These are phyloP conservation scores for Cadophora gregata DNA, from an alignment of 2,329 filamentous ascomycete species.

Conservation along the genomic window DNA sequence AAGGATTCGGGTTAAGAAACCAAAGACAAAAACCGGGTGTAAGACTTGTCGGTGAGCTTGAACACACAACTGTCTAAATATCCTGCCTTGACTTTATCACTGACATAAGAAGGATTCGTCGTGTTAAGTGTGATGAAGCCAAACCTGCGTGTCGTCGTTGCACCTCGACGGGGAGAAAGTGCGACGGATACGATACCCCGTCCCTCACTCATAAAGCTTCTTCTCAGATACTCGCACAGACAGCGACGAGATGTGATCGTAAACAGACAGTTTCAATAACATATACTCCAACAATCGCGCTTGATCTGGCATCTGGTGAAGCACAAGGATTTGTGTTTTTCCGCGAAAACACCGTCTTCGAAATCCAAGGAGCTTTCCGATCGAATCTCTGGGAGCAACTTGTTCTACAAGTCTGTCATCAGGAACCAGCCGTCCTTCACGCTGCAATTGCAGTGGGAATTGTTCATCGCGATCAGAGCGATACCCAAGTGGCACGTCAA, in stretches of 20 bases:
- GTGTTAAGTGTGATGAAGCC: constrained; percentile 5
- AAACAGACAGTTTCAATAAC: not conserved
- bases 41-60: constrained; percentile 1
- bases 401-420: constrained; percentile 10
- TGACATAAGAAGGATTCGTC: not conserved
- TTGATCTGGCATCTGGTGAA: not conserved
- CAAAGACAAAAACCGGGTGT: constrained; percentile 7
- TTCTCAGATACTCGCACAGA: not conserved
- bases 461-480: constrained; percentile 1
- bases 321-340: constrained; percentile 2
- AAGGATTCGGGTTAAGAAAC: not conserved
- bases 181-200: not conserved
- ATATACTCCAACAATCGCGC: not conserved
- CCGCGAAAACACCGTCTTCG: constrained; percentile 2
- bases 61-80: not conserved
- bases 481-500: not conserved
- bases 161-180: not conserved
- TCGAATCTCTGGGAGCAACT: constrained; percentile 13
- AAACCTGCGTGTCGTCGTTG: constrained; percentile 3
- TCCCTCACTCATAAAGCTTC: not conserved
- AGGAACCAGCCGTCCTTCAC: constrained; percentile 11
- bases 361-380: constrained; percentile 15
- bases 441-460: constrained; percentile 11
- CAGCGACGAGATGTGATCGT: not conserved
- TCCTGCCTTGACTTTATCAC: not conserved